Evolutionary conservation across 2,329 filamentous ascomycete species (phyloP), one percentile per base, ranked within the genome.

Genomic region (Aureobasidium vineae): DNA sequence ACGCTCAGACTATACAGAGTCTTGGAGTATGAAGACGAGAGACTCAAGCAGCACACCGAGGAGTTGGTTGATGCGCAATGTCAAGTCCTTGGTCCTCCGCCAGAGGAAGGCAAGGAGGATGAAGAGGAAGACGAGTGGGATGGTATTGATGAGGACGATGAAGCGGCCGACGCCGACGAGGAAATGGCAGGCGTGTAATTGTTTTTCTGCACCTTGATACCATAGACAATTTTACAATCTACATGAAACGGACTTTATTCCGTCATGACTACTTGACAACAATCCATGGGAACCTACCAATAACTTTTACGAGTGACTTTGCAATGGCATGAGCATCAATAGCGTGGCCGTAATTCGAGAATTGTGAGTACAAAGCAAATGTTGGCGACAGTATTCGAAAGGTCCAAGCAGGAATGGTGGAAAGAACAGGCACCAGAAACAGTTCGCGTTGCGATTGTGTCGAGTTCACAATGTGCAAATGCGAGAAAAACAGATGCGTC

Each of bases 1-100:
- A 91, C 91, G 74, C 81, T 96, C 70, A 88, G 88, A 74, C 83
- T 97, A n/a, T 98, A 91, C 76, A 80, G 86, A 45, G 75, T 85
- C 72, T 84, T 95, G 72, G 88, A 94, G 63, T 98, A 97, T 75
- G 93, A 96, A 75, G 91, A 96, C 71, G 89, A 92, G 68, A 82
- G 89, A 70, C 80, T 96, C 31, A 87, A 87, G 61, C 87, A 90
- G 68, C 91, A 96, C 75, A 88, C 90, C 0, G 80, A 84, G 67
- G 90, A 95, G 79, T 81, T 96, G 52, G 79, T 92, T 50, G 80
- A 81, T 56, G 75, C 73, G 41, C 73, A 83, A 52, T 77, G 82
- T 70, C 73, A 74, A 67, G 73, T 77, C 15, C 71, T 84, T 56
- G 82, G 81, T 28, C 78, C 79, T 23, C 75, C 77, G 49, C 73